These are phyloP conservation scores for Porogramme epimiltina DNA, from an alignment of 1,284 basidiomycete species.

Conservation along the genomic window DNA sequence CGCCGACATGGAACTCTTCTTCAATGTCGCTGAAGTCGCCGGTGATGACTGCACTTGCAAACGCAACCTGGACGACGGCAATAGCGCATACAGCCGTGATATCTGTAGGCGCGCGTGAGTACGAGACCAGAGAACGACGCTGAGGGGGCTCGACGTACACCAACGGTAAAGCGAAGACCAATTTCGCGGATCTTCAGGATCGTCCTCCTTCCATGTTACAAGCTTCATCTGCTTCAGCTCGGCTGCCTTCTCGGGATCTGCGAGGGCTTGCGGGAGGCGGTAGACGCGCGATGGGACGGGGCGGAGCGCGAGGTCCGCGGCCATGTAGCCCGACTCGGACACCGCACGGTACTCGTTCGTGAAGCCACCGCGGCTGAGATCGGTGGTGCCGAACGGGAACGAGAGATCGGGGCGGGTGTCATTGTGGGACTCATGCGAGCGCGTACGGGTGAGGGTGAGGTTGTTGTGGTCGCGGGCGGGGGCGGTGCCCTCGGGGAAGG, in stretches of 20 bases:
- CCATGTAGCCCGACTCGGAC: slow-evolving; percentile 29
- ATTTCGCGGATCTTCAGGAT: slow-evolving; percentile 66
- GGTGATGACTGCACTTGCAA: slow-evolving; percentile 60
- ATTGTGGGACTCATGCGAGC: slow-evolving; percentile 26
- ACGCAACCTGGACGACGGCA: slow-evolving; percentile 45
- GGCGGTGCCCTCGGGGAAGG: slow-evolving; percentile 13
- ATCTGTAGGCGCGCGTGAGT: slow-evolving; percentile 42
- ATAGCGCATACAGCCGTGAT: slow-evolving; percentile 27
- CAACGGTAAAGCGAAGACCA: slow-evolving; percentile 53
- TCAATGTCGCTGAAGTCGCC: slow-evolving; percentile 42
- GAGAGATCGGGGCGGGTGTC: slow-evolving; percentile 31
- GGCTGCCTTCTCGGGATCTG: slow-evolving; percentile 36
- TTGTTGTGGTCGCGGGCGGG: slow-evolving; percentile 7
- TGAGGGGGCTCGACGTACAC: slow-evolving; percentile 31
- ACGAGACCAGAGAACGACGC: slow-evolving; percentile 39
- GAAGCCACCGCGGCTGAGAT: slow-evolving; percentile 29
- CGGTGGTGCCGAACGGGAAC: slow-evolving; percentile 36
- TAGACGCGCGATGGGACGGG: slow-evolving; percentile 32
- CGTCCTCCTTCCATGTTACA: slow-evolving; percentile 40
- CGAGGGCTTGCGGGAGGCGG: slow-evolving; percentile 26
- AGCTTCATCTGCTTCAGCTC: slow-evolving; percentile 33
- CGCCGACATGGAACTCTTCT: slow-evolving; percentile 46
- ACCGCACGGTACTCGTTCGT: slow-evolving; percentile 36
- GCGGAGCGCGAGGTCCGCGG: slow-evolving; percentile 29
- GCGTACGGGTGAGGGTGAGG: slow-evolving; percentile 19